Evolutionary conservation across 805 yeast genomes (phyloP).

Genomic region (Candida arabinofermentans): DNA sequence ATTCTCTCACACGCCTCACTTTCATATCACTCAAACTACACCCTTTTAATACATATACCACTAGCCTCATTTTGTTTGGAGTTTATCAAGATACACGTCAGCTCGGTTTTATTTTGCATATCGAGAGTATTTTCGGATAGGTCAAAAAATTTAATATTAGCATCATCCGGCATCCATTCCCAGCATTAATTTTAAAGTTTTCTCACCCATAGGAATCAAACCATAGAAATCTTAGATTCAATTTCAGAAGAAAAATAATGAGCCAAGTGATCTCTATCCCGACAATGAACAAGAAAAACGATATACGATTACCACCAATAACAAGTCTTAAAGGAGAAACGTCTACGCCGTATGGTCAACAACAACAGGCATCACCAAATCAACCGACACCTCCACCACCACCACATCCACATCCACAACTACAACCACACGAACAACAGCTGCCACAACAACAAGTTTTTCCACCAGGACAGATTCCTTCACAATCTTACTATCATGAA

Average conservation of each 20-base stretch:
- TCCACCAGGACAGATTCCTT: too few species aligned
- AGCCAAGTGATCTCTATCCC: slow-evolving; percentile 3
- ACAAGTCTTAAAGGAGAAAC: slow-evolving; percentile 36
- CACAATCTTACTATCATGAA: slow-evolving; percentile 37
- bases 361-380: background rate
- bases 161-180: too few species aligned
- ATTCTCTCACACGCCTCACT: too few species aligned
- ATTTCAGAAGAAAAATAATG: background rate
- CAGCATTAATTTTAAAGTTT: too few species aligned
- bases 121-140: too few species aligned
- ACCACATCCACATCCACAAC: slow-evolving; percentile 6
- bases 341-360: slow-evolving; percentile 29
- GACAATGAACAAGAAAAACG: slow-evolving; percentile 14
- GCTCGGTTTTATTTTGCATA: too few species aligned
- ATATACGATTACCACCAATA: slow-evolving; percentile 15
- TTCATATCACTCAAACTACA: too few species aligned
- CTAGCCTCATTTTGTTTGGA: too few species aligned
- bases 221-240: background rate
- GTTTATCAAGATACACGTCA: too few species aligned
- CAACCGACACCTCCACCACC: background rate
- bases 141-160: too few species aligned
- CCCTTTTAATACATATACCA: too few species aligned
- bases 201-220: too few species aligned
- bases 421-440: slow-evolving; percentile 27
- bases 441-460: background rate